Conservation (phyloP, 2,329 filamentous ascomycete species). For the Coniosporium tulheliwenetii region DNA sequence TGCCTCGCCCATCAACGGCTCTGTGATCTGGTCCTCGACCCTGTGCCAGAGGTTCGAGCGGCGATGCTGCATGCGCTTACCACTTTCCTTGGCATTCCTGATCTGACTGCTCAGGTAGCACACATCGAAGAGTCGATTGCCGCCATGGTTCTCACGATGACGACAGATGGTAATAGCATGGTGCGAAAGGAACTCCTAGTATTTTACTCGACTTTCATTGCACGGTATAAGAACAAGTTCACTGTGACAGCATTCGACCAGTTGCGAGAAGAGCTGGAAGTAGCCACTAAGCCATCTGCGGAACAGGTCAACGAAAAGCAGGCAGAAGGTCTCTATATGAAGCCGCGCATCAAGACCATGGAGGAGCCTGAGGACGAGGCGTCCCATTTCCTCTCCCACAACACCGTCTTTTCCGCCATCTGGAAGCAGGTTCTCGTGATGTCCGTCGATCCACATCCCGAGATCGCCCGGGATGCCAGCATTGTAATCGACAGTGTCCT, state of each 20-base stretch:
- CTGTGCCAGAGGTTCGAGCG: slow-evolving; percentile 80
- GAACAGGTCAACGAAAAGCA: slow-evolving; percentile 32
- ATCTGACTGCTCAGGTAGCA: slow-evolving; percentile 79
- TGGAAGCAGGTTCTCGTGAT: slow-evolving; percentile 90
- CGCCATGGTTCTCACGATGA: slow-evolving; percentile 78
- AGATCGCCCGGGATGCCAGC: slow-evolving; percentile 73
- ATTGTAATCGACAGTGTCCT: slow-evolving; percentile 80
- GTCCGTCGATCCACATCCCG: slow-evolving; percentile 86
- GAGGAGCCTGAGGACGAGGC: slow-evolving; percentile 9
- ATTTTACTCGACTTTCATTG: slow-evolving; percentile 83
- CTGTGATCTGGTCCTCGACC: slow-evolving; percentile 66
- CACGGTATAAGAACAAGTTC: slow-evolving; percentile 84
- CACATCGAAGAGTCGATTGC: slow-evolving; percentile 85
- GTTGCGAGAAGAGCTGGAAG: slow-evolving; percentile 48
- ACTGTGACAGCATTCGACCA: slow-evolving; percentile 86
- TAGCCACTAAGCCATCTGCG: no score
- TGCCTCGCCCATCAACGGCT: slow-evolving; percentile 73
- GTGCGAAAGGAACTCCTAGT: slow-evolving; percentile 87
- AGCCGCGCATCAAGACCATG: background rate
- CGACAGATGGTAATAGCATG: slow-evolving; percentile 83
- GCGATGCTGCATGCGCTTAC: slow-evolving; percentile 89
- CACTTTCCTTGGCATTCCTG: slow-evolving; percentile 84
- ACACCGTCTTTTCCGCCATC: slow-evolving; percentile 81
- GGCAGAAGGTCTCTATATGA: slow-evolving; percentile 9
- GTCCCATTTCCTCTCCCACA: slow-evolving; percentile 52